Conservation (phyloP, 176 grass and related monocot species). For the Zea luxurians region DNA sequence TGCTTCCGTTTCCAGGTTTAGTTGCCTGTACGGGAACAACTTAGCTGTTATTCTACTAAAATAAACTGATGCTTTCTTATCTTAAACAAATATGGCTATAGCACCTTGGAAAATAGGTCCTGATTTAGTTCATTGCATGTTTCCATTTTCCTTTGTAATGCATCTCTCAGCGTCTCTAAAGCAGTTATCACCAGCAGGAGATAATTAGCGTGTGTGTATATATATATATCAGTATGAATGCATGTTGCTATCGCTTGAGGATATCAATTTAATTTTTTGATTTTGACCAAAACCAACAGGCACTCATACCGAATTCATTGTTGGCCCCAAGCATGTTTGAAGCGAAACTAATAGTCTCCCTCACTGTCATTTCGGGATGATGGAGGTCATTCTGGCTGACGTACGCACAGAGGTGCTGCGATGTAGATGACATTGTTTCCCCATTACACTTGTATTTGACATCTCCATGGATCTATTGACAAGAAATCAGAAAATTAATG, state of each 20-base stretch:
- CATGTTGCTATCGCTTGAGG: not conserved
- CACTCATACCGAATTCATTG: not conserved
- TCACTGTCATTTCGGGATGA: not conserved
- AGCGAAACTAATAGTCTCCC: not conserved
- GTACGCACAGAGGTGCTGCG: not conserved
- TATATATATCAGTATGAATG: not conserved
- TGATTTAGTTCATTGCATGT: conserved; percentile 24
- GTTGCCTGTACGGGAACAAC: conserved; percentile 32
- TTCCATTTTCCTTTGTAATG: conserved; percentile 25
- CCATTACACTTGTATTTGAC: not conserved
- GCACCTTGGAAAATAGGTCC: not conserved
- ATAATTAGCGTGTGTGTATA: not conserved
- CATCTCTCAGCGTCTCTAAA: conserved; percentile 47
- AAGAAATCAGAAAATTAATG: not conserved
- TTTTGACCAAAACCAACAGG: not conserved
- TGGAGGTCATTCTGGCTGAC: not conserved
- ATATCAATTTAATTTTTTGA: not conserved
- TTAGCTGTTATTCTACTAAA: not conserved
- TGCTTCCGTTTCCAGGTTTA: conserved; percentile 43
- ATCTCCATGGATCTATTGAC: not conserved
- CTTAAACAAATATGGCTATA: conserved; percentile 2
- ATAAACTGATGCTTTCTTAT: not conserved
- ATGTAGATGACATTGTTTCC: not conserved
- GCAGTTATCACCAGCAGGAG: not conserved
- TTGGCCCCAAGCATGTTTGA: not conserved